A percentile compares a stretch with the other conserved stretches of the same genome.
Conservation (phyloP, 768 basidiomycete genomes). For the Agaricus blazei region DNA sequence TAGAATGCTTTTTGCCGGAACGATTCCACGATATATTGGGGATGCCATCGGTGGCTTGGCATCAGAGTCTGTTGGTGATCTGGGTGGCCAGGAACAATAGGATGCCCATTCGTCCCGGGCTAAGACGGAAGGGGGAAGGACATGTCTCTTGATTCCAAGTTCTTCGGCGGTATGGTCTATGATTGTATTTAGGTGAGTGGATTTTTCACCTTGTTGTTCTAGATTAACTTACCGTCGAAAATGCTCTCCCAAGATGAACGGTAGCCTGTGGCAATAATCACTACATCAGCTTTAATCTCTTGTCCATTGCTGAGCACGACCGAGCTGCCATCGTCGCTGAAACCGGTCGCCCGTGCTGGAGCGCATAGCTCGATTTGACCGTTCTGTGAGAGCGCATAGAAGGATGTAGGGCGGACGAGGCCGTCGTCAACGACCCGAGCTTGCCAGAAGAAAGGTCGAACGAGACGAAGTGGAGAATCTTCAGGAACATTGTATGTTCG, state of each 20-base stretch:
- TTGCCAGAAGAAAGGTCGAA: slow-evolving; percentile 31
- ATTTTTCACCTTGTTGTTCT: too few species aligned
- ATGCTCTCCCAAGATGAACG: slow-evolving; percentile 49
- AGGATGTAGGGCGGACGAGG: slow-evolving; percentile 36
- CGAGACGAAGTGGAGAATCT: slow-evolving; percentile 46
- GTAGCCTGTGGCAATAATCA: slow-evolving; percentile 59
- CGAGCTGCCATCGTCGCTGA: slow-evolving; percentile 27
- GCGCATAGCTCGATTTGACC: slow-evolving; percentile 46
- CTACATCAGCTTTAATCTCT: slow-evolving; percentile 33
- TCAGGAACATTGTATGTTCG: slow-evolving; percentile 27
- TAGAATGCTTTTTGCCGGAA: slow-evolving; percentile 54
- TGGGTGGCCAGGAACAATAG: not conserved
- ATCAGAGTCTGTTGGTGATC: not conserved
- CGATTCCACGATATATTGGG: slow-evolving; percentile 54
- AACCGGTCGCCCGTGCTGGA: slow-evolving; percentile 36
- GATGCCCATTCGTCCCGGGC: not conserved
- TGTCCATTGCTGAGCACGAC: slow-evolving; percentile 39
- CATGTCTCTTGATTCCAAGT: slow-evolving; percentile 42
- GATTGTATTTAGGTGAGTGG: not conserved
- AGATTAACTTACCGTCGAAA: slow-evolving; percentile 20
- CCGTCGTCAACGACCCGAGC: slow-evolving; percentile 49
- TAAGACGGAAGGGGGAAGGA: slow-evolving; percentile 15
- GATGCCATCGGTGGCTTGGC: not conserved
- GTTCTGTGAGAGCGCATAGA: slow-evolving; percentile 40
- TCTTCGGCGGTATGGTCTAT: slow-evolving; percentile 42